Conservation (phyloP, 2,329 filamentous ascomycete species). For the Amphichorda felina region DNA sequence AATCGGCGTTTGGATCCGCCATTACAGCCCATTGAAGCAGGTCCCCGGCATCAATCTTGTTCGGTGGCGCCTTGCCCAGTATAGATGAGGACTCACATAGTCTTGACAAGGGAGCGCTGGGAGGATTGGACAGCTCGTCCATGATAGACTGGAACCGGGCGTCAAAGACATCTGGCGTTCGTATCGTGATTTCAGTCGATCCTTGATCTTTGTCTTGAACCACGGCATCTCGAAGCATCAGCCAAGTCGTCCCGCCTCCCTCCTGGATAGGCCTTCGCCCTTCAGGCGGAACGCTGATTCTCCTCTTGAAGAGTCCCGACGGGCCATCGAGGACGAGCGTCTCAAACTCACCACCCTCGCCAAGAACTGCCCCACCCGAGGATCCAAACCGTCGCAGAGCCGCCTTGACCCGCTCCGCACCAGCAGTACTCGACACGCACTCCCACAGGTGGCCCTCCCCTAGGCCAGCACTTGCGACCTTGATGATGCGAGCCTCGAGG, state of each 20-base stretch:
- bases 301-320: slow-evolving; percentile 54
- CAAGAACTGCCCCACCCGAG: slow-evolving; percentile 60
- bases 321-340: slow-evolving; percentile 82
- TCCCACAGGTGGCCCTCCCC: slow-evolving; percentile 73
- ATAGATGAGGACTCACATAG: neutral
- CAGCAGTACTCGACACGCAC: slow-evolving; percentile 52
- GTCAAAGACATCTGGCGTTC: slow-evolving; percentile 58
- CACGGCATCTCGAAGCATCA: slow-evolving; percentile 48
- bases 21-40: slow-evolving; percentile 26
- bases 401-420: slow-evolving; percentile 32
- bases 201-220: slow-evolving; percentile 29
- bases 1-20: slow-evolving; percentile 10
- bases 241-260: slow-evolving; percentile 67
- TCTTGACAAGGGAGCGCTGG: neutral
- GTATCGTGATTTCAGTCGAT: slow-evolving; percentile 17
- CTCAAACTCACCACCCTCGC: slow-evolving; percentile 94
- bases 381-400: slow-evolving; percentile 57
- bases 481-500: slow-evolving; percentile 84
- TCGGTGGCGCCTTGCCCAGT: neutral
- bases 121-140: neutral
- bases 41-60: neutral
- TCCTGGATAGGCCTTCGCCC: slow-evolving; percentile 45
- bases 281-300: slow-evolving; percentile 48
- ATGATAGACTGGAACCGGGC: slow-evolving; percentile 34
- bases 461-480: slow-evolving; percentile 83